Evolutionary conservation across 352 stramenopile genomes (phyloP), one percentile per base, ranked within the genome.

Genomic region (Phytopythium montanum): DNA sequence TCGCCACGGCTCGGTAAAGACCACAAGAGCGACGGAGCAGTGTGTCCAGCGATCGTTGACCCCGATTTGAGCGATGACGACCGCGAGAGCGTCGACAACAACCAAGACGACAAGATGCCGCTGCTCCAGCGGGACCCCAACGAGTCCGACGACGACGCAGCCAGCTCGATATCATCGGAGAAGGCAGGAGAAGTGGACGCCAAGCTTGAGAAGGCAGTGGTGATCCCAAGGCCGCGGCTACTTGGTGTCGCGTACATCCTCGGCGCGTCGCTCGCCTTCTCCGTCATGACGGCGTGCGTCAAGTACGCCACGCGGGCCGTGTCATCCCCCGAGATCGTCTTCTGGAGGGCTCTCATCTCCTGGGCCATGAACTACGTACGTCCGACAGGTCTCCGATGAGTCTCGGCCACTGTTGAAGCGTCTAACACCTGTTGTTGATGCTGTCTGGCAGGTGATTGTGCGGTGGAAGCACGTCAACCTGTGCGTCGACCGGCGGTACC

Each of bases 281-380:
- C 72, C 31, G 51, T 77, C 59, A 76, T 80, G 64, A 80, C 72
- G 2, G 59, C 52, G 28, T 75, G 72, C 56, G 56, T 81, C 70
- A 85, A 85, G 60, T 73, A 66, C 54, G 61, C 70, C 18, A 75
- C 66, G 8, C 59, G 62, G 25, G 38, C 58, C 25, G 36, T 80
- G 19, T 57, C 67, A 12, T 73, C 75, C 23, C 66, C 75, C 28
- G 68, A 79, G 36, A 68, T 59, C 0, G 67, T 70, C 0, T 68
- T 85, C 16, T 85, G 75, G 75, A 68, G 72, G 33, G 68, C 68
- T 2, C 33, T 60, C 9, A 52, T 85, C 36, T 73, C 67, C 6
- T 77, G 64, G 55, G 21, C 65, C 7, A 33, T 85, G 19, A 85
- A 79, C 42, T 50, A 42, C 5, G 54, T 66, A 71, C 49, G 49